A percentile compares a stretch with the other conserved stretches of the same genome.
phyloP scores from a whole-genome alignment of 2,329 filamentous ascomycete genomes.

The Chaetomiaceae sp. region DNA sequence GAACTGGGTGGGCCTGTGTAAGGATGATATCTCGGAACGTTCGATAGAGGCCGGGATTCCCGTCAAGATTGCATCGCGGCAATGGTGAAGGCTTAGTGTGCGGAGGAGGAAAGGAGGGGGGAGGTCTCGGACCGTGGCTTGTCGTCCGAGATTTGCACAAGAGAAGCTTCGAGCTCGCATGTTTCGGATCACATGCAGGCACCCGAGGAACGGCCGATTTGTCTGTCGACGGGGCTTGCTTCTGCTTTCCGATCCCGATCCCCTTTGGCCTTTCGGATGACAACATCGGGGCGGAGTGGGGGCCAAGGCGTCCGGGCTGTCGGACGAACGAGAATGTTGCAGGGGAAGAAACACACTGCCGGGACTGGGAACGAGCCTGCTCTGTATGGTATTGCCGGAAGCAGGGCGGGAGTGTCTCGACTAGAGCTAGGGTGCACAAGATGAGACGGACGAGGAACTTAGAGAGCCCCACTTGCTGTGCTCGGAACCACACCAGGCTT shows the following conservation, averaged over 20 bases:
- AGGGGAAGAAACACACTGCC: conserved; percentile 24
- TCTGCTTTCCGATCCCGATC: not conserved
- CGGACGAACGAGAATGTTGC: conserved; percentile 17
- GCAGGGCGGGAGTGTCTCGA: conserved; percentile 20
- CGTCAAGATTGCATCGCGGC: not conserved
- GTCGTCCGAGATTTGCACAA: not conserved
- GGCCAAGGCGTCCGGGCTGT: not conserved
- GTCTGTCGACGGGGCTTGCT: not conserved
- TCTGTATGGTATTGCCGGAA: conserved; percentile 27
- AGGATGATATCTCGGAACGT: too few relatives aligned
- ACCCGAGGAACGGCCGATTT: not conserved
- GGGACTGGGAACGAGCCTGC: conserved; percentile 5
- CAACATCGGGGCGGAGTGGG: not conserved
- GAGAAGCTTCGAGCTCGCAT: not conserved
- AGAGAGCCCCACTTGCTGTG: not conserved
- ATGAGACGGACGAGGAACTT: conserved; percentile 24
- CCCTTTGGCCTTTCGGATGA: not conserved
- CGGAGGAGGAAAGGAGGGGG: not conserved
- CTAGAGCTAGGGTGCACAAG: conserved; percentile 1
- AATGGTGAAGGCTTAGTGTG: not conserved
- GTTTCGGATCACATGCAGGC: not conserved
- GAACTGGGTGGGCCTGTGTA: too few relatives aligned
- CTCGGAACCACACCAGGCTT: too few relatives aligned
- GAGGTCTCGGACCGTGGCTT: not conserved
- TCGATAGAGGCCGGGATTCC: too few relatives aligned